Evolutionary conservation across 163 green algal species (phyloP), one percentile per base, ranked within the genome.

Genomic region (Coccomyxa subellipsoidea): DNA sequence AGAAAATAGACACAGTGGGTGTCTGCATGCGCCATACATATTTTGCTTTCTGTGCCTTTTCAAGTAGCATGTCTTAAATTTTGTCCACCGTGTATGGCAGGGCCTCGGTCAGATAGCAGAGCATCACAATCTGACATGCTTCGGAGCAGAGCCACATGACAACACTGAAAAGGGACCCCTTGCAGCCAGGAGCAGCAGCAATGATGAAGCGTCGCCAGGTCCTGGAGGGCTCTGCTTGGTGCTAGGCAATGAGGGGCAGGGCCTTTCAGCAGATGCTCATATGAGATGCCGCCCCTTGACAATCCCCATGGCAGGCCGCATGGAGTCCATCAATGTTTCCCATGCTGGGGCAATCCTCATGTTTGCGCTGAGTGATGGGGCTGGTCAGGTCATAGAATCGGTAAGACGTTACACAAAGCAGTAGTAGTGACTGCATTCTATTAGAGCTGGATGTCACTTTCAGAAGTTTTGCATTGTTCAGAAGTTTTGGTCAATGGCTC

Each of bases 271-370:
- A 0, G 86, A 80, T 4, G 85, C 91, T 29, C 82, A 84, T 54
- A 25, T 69, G 53, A 25, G 40, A 2, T 95, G 90, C 79, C 37
- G 15, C 2, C 82, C 89, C 0, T 76, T 99, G 27, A 80, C 85
- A 12, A 90, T 99, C 5, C 96, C 96, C 8, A 98, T 98, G 94
- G 78, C 78, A 10, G 91, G 89, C 0, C 81, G 81, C 0, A 96
- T 98, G 93, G 96, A 99, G 88, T 94, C 85, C 0, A 84, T 99
- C 3, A 99, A 98, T 83, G 96, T 98, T 7, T 93, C 87, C 7
- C 90, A 96, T 27, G 96, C 96, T 7, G 96, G 95, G 0, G 88
- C 87, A 10, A 94, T 99, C 7, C 83, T 99, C 12, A 95, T 99
- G 93, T 97, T 95, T 84, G 84, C 88, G 8, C 80, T 98, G 27